A percentile compares a stretch with the other conserved stretches of the same genome.
phyloP scores from a whole-genome alignment of 345 rosid species.

The Murraya koenigii region DNA sequence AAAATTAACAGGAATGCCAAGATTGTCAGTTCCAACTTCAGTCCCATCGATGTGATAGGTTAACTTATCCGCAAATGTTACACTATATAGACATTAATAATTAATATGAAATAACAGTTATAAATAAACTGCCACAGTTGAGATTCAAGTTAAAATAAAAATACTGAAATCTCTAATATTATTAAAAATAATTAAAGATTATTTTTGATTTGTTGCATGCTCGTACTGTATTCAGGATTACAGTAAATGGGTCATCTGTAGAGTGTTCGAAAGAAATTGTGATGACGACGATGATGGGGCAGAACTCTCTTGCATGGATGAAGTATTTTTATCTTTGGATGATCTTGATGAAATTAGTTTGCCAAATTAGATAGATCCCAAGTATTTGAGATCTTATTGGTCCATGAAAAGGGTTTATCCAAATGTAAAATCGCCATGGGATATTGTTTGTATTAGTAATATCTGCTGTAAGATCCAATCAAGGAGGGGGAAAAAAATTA shows the following conservation, averaged over 20 bases:
- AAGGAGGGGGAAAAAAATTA: not conserved
- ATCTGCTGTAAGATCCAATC: not conserved
- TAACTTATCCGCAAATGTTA: too few species aligned
- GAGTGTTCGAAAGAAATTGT: slow-evolving; percentile 63
- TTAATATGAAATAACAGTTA: too few species aligned
- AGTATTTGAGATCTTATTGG: not conserved
- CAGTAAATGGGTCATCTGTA: slow-evolving; percentile 86
- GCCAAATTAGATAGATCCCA: slow-evolving; percentile 38
- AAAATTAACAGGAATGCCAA: too few species aligned
- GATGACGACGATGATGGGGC: slow-evolving; percentile 48
- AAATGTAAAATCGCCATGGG: slow-evolving; percentile 18
- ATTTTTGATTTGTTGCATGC: too few species aligned
- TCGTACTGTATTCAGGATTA: slow-evolving; percentile 42
- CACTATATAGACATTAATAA: too few species aligned
- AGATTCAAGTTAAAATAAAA: too few species aligned
- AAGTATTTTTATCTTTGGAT: slow-evolving; percentile 87
- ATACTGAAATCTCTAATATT: too few species aligned
- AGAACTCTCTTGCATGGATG: slow-evolving; percentile 92
- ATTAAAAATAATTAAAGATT: too few species aligned
- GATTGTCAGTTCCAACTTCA: too few species aligned
- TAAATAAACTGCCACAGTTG: too few species aligned
- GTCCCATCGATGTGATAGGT: too few species aligned
- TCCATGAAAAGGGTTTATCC: slow-evolving; percentile 3
- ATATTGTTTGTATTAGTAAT: not conserved
- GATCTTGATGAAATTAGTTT: slow-evolving; percentile 93